Conservation (phyloP, 495 filamentous ascomycete species). For the Penicillium lagena region DNA sequence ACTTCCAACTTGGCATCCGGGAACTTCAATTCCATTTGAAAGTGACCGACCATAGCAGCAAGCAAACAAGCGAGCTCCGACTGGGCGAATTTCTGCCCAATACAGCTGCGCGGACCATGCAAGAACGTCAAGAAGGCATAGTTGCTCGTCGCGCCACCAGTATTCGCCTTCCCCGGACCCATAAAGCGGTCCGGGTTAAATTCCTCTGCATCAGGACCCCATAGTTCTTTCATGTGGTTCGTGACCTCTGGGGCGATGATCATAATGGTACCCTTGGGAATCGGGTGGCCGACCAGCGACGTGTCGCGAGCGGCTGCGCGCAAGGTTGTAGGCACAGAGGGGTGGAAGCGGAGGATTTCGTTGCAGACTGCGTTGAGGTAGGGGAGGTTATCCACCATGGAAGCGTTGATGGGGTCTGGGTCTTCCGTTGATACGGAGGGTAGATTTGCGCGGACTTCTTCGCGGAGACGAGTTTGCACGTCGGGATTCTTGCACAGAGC, state of each 20-base stretch:
- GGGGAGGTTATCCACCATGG: conserved; percentile 46
- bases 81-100: conserved; percentile 75
- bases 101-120: conserved; percentile 74
- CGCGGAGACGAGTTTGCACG: conserved; percentile 50
- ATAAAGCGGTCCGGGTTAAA: conserved; percentile 82
- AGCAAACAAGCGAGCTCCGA: conserved; percentile 78
- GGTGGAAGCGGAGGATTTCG: conserved; percentile 52
- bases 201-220: conserved; percentile 74
- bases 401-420: conserved; percentile 38
- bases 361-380: conserved; percentile 59
- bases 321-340: conserved; percentile 55
- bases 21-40: conserved; percentile 56
- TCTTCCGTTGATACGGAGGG: conserved; percentile 45
- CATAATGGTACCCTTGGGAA: conserved; percentile 51
- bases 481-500: conserved; percentile 51
- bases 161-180: conserved; percentile 39
- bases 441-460: conserved; percentile 56
- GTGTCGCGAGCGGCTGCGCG: conserved; percentile 61
- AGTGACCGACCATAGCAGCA: conserved; percentile 67
- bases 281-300: conserved; percentile 46
- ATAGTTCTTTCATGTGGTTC: conserved; percentile 69
- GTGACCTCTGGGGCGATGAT: conserved; percentile 48
- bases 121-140: conserved; percentile 78
- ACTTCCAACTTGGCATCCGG: conserved; percentile 53
- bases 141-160: conserved; percentile 54